These are phyloP conservation scores for Trichoderma pleuroti DNA, from an alignment of 2,329 filamentous ascomycete species.

Conservation along the genomic window DNA sequence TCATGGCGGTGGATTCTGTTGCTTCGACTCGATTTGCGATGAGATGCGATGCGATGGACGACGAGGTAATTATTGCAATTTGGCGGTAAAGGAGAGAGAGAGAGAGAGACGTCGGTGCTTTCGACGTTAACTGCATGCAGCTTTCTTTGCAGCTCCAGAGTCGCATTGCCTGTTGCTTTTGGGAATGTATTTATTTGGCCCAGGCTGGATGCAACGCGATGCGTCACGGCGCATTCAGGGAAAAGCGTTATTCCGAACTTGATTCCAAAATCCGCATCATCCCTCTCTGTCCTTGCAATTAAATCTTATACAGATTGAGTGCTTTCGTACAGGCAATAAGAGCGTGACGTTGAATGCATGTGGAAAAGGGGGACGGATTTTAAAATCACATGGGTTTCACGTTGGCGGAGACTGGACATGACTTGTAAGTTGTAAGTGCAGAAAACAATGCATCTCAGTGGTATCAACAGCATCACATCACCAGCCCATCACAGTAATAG, in stretches of 20 bases:
- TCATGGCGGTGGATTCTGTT: neutral
- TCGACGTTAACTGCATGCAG: neutral
- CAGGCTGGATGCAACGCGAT: neutral
- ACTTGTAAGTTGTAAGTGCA: neutral
- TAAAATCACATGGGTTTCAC: neutral
- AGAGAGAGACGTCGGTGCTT: neutral
- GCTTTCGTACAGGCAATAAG: too few relatives aligned
- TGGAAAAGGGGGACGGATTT: neutral
- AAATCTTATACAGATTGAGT: too few relatives aligned
- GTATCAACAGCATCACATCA: neutral
- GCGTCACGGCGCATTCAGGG: neutral
- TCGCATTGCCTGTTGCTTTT: neutral
- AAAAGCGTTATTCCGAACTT: constrained; percentile 1
- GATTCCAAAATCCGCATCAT: neutral
- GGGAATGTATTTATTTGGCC: neutral
- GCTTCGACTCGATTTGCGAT: neutral
- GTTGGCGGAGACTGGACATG: neutral
- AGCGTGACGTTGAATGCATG: neutral
- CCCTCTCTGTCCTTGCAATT: neutral
- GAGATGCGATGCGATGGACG: neutral
- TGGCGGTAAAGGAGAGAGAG: neutral
- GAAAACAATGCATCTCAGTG: neutral
- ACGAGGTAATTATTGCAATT: neutral
- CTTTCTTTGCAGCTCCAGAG: neutral
- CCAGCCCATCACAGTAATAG: neutral